Base-by-base conservation (phyloP, 1,139 yeast genomes). In the Taphrina deformans region DNA sequence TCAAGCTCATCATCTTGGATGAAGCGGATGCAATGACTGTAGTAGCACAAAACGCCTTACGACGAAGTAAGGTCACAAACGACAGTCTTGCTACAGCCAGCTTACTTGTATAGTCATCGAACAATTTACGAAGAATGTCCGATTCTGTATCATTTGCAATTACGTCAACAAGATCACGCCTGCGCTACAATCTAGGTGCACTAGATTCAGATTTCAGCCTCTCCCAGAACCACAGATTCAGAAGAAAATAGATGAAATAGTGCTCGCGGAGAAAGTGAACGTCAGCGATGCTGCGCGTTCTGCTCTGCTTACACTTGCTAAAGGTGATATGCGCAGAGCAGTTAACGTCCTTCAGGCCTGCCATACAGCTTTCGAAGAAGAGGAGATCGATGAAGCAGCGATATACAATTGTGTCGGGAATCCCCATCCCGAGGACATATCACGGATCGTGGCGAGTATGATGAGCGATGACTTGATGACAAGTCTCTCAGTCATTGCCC, bases 21-120 rank as follows among this genome's bases (percentile, higher is more conserved):
- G 99, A 95, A 77, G 99, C 99, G 0, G 99, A 95, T 77, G 96
- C 99, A 53, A 95, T 95, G 99, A 93, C 99, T 1, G 86, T 88
- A 67, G 96, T 88, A 9, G 99, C 99, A 0, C 97, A 95, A 75
- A 93, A 93, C 74, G 97, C 99, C 0, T 79, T 95, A 69, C 83
- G 99, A 76, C 80, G 99, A 61, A 78, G 74, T 72, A 65, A 68
- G 85, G 9, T 83, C 70, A 45, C 46, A 5, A 23, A 10, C 5
- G 16, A 44, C 14, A 44, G 12, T 21, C 31, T 18, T 21, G 10
- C 27, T 16, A 27, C 38, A n/a, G 18, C 45, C n/a, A 18, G 10
- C 65, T 40, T 45, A 27, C 35, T 2, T 14, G 3, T 9, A 7
- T 48, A 72, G 82, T 85, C 71, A 95, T 95, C 75, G 99, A 95